Evolutionary conservation across 2,329 filamentous ascomycete genomes (phyloP).

Genomic region (Nannizzia gypsea): DNA sequence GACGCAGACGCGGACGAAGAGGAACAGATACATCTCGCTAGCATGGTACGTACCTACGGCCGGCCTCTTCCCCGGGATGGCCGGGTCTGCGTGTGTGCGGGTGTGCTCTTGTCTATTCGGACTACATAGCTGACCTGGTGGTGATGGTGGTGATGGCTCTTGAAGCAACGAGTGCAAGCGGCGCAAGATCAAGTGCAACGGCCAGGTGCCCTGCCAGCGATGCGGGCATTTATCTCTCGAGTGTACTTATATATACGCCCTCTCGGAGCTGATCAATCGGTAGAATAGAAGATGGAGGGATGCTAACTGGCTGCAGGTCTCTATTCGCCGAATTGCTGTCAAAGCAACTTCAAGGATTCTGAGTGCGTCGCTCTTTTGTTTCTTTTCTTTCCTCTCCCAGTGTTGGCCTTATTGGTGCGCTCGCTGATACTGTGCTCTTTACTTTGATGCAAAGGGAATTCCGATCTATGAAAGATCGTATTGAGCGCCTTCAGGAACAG

Average conservation of each 20-base stretch:
- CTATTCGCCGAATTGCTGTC: slow-evolving; percentile 56
- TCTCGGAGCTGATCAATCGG: background rate
- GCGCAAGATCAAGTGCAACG: slow-evolving; percentile 58
- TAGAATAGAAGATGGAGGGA: background rate
- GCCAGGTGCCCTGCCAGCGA: slow-evolving; percentile 51
- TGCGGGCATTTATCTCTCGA: slow-evolving; percentile 54
- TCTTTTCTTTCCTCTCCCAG: background rate
- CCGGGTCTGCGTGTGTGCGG: no score
- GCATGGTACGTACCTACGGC: slow-evolving; percentile 42
- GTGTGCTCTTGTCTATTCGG: background rate
- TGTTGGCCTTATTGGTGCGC: background rate
- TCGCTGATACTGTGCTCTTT: background rate
- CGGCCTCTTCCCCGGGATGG: no score
- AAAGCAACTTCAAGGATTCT: slow-evolving; percentile 77
- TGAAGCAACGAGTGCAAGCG: slow-evolving; percentile 52
- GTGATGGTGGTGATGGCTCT: background rate
- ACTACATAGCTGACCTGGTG: background rate
- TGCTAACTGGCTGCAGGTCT: slow-evolving; percentile 29
- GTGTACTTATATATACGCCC: slow-evolving; percentile 29
- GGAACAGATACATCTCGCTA: slow-evolving; percentile 57
- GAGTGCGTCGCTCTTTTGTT: slow-evolving; percentile 40
- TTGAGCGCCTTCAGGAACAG: slow-evolving; percentile 68
- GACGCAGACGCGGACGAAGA: slow-evolving; percentile 47
- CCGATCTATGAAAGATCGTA: slow-evolving; percentile 63
- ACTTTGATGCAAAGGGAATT: slow-evolving; percentile 59